Evolutionary conservation across 441 rosid species (phyloP), one percentile per base, ranked within the genome.

Genomic region (Melastoma candidum): DNA sequence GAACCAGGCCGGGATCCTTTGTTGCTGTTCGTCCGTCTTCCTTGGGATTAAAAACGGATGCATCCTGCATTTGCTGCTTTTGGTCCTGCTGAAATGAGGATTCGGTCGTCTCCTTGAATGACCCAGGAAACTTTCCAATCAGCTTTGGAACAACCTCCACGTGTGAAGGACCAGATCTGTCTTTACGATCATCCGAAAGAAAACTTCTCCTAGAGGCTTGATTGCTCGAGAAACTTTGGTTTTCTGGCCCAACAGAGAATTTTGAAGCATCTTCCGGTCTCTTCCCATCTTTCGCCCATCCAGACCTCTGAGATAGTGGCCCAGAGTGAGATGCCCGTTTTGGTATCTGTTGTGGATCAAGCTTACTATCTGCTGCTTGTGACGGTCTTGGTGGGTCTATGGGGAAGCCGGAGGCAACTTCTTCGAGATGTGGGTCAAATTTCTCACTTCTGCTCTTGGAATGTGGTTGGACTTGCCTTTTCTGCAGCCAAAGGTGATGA

Each of bases 331-430:
- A 90, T 58, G 87, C 98, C 77, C 95, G 72, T 71, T 77, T 82
- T 59, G 75, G 87, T 58, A 71, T 78, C 71, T 72, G 77, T 51
- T 70, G 85, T 49, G 80, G 54, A 60, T 78, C 85, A 44, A 71
- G 64, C 64, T 68, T 76, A 50, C 79, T 61, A 55, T 87, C 96
- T 63, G 63, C 65, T 26, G 74, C 83, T 59, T 87, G 98, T 25
- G 96, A 83, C 57, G 87, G 83, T 72, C 95, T 80, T 56, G 97
- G 97, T 25, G 95, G 98, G 62, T 93, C 98, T 1, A 88, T 82
- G 5, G 98, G 98, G 71, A 93, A 93, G 60, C 95, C 98, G 26
- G 98, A 93, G 50, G 95, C 97, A 65, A 74, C 92, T 65, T 93
- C 97, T 70, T 93, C 98, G 22, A 84, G 94, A 74, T 88, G 87